Evolutionary conservation across 2,329 filamentous ascomycete genomes (phyloP).

Genomic region (Acephala macrosclerotiorum): DNA sequence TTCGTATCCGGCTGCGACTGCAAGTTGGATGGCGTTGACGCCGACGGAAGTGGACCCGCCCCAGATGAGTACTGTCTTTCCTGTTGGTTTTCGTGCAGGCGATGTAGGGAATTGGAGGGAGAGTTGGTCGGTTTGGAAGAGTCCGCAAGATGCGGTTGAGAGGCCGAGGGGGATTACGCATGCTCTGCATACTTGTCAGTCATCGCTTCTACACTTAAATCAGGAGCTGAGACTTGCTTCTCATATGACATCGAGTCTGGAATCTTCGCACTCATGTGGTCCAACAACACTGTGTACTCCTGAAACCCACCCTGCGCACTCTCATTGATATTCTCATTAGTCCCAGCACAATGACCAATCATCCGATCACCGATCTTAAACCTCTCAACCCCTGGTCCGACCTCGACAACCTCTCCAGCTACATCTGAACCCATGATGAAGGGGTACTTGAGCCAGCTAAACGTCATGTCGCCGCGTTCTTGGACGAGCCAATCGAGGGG

Average conservation of each 20-base stretch:
- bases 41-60: constrained; percentile 35
- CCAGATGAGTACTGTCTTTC: constrained; percentile 48
- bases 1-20: constrained; percentile 49
- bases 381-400: constrained; percentile 50
- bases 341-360: constrained; percentile 39
- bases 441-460: constrained; percentile 38
- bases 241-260: constrained; percentile 42
- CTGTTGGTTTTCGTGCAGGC: constrained; percentile 35
- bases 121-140: constrained; percentile 40
- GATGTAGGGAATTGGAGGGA: constrained; percentile 36
- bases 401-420: constrained; percentile 59
- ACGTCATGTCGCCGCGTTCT: constrained; percentile 1
- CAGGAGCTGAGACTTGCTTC: constrained; percentile 14
- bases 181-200: constrained; percentile 24
- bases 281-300: constrained; percentile 37
- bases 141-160: constrained; percentile 41
- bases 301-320: constrained; percentile 42
- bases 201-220: neutral
- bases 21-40: constrained; percentile 51
- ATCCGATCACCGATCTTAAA: constrained; percentile 62
- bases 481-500: constrained; percentile 40
- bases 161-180: constrained; percentile 43
- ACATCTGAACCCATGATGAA: constrained; percentile 59
- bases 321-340: constrained; percentile 42
- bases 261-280: constrained; percentile 36